Evolutionary conservation across 306 rosid species (phyloP), one percentile per base, ranked within the genome.

Genomic region (Malus asiatica): DNA sequence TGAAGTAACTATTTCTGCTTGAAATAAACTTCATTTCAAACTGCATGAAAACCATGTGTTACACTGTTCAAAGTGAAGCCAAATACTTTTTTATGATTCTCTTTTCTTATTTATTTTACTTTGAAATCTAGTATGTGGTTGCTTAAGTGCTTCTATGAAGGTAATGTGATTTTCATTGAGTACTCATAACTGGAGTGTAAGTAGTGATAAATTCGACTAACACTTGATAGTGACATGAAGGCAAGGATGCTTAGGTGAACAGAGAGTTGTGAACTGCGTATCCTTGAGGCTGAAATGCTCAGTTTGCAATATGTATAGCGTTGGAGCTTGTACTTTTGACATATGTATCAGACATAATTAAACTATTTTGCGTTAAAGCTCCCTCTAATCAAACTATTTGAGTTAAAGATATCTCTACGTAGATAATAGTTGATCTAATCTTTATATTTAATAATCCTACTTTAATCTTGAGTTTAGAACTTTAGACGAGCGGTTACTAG

Each of bases 1-100:
- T 30, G 6, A 62, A 29, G 33, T 73, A 12, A 48, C 63, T 15
- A n/a, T 18, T 45, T 74, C 11, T 84, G 75, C 58, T 74, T 78
- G 63, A 73, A 38, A 60, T 57, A 25, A 42, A 76, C 65, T 71
- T 38, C 66, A 58, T 77, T 63, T 27, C 32, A 33, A 78, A 29
- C 15, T 32, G 30, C 32, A 27, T 19, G 20, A 52, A 66, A 66
- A 66, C 70, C 27, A 33, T 11, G 51, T 35, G 70, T 20, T 30
- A 18, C 22, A 66, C 73, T 45, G 2, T 46, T 46, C 23, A 19
- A 51, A 70, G 44, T 70, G 61, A 70, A 35, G 35, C 76, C 51
- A 33, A 25, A 52, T 19, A 27, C n/a, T 19, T 2, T 51, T 30
- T 55, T 4, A 25, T 62, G 11, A 62, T 53, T 52, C 35, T 19